Conservation (phyloP, 805 yeast genomes). For the Sungouiozyma ichnusensis region DNA sequence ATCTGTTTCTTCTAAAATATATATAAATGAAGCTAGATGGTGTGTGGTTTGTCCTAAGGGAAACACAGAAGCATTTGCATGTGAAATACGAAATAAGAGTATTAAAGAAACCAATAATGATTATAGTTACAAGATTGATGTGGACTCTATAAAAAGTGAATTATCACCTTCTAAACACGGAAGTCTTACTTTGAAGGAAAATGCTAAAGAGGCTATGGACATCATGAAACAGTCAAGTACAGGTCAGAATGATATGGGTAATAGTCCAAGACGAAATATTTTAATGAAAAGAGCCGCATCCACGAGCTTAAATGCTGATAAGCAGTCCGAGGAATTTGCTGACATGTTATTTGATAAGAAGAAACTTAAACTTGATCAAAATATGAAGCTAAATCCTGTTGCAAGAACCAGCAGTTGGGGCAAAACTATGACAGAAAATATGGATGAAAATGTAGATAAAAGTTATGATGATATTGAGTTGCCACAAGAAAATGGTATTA, state of each 20-base stretch:
- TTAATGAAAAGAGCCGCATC: background rate
- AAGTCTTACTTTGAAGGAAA: slow-evolving; percentile 1
- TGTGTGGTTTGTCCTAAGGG: slow-evolving; percentile 27
- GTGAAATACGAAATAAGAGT: slow-evolving; percentile 7
- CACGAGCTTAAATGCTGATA: background rate
- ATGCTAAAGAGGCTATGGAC: background rate
- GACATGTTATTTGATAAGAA: background rate
- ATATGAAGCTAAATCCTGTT: slow-evolving; percentile 5
- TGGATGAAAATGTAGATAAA: background rate
- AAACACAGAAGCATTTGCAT: slow-evolving; percentile 13
- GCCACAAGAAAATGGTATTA: background rate
- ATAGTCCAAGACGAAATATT: background rate
- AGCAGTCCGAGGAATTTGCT: background rate
- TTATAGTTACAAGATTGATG: background rate
- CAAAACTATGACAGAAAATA: slow-evolving; percentile 9
- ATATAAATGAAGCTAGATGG: slow-evolving; percentile 25
- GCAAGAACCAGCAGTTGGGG: slow-evolving; percentile 24
- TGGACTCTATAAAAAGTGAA: background rate
- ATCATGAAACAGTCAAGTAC: background rate
- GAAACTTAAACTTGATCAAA: slow-evolving; percentile 3
- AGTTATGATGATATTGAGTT: background rate
- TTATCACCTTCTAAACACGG: background rate
- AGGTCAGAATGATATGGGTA: background rate
- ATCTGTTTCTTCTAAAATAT: slow-evolving; percentile 4
- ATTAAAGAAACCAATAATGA: background rate